A percentile compares a stretch with the other conserved stretches of the same genome.
These are phyloP conservation scores for Tylopilus sp. DNA, from an alignment of 768 basidiomycete genomes.

Conservation along the genomic window DNA sequence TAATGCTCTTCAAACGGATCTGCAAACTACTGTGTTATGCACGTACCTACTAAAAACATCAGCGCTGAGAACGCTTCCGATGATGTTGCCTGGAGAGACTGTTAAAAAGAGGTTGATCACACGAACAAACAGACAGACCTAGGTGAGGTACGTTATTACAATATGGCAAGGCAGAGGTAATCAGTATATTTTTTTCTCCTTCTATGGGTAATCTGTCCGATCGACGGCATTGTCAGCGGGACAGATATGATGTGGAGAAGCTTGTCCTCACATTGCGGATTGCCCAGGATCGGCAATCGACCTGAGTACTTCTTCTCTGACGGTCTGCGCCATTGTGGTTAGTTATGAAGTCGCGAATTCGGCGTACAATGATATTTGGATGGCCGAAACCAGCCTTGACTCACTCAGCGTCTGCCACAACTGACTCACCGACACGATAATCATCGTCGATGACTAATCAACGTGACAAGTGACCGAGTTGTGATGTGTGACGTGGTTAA, in stretches of 20 bases:
- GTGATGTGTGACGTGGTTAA: background rate
- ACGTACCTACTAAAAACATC: constrained; percentile 93
- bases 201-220: constrained; percentile 64
- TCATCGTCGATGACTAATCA: constrained; percentile 15
- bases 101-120: constrained; percentile 6
- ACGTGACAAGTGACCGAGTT: background rate
- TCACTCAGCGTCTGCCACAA: background rate
- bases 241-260: background rate
- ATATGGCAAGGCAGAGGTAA: constrained; percentile 94
- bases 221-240: background rate
- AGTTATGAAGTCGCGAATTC: background rate
- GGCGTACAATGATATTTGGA: background rate
- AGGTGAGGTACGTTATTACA: constrained; percentile 98
- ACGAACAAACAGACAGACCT: constrained; percentile 44
- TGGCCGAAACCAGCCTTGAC: constrained; percentile 6
- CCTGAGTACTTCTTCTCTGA: constrained; percentile 52
- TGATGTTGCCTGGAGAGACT: constrained; percentile 65
- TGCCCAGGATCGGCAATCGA: constrained; percentile 51
- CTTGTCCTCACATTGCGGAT: constrained; percentile 41
- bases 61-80: constrained; percentile 94
- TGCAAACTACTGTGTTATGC: background rate
- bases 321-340: constrained; percentile 47
- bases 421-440: background rate
- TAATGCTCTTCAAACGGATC: constrained; percentile 1
- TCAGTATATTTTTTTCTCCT: constrained; percentile 83